Evolutionary conservation across 2,329 filamentous ascomycete species (phyloP), one percentile per base, ranked within the genome.

Genomic region (Didymella sp.): DNA sequence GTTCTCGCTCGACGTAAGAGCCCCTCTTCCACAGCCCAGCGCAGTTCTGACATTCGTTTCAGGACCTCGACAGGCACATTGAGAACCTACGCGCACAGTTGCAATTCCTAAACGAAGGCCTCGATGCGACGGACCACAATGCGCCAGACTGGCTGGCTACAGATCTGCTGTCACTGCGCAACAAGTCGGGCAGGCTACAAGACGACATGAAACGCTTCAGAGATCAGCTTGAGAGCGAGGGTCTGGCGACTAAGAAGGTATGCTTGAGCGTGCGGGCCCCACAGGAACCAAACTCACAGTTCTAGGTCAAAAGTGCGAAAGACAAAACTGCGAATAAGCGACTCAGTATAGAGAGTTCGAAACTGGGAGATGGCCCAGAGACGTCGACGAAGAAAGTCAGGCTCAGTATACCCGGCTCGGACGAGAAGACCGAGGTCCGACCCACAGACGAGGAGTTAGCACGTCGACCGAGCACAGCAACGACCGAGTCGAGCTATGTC

Each of bases 111-210:
- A 68, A 68, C 47, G 60, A 69, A 52, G 61, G 67, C 22, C 71
- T 75, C 62, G 67, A 74, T 58, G 65, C 64, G 30, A 74, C 71
- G 35, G 72, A 75, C 54, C 67, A 72, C 60, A 72, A 71, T 66
- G 66, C 64, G 30, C 72, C 72, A 12, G 72, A 74, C 50, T 74
- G 72, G 72, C 62, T 73, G n/a, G 68, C 72, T n/a, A 67, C 67
- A 6, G 72, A 74, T 44, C 66, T 75, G 35, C 53, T 74, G 43
- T 69, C 66, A 19, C 52, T 75, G 41, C 67, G 70, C 30, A 73
- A 73, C 25, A 72, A 72, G 51, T 68, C 70, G 15, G 67, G 71
- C 15, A 69, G 69, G 33, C 49, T 75, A 25, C 63, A 68, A n/a
- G 72, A 73, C 62, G 70, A 71, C 35, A 73, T 75, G 72, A 67